Percentiles rank a stretch among this genome's conserved stretches.
These are phyloP conservation scores for Colletotrichum sp. DNA, from an alignment of 2,329 filamentous ascomycete species.

Conservation along the genomic window DNA sequence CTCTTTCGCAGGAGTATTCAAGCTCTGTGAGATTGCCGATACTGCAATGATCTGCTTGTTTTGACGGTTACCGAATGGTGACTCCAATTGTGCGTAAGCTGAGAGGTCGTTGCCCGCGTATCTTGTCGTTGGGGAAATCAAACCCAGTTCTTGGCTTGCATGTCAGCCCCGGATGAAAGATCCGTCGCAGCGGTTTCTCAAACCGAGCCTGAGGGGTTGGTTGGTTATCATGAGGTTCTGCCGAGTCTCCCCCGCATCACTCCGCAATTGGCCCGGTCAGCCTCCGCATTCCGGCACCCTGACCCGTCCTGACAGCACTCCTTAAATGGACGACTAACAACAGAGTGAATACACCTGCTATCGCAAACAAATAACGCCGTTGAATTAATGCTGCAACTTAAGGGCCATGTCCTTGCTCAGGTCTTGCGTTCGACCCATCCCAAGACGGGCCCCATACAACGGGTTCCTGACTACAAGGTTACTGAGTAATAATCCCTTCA, in stretches of 20 bases:
- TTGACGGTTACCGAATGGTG: not conserved
- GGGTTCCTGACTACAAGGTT: not conserved
- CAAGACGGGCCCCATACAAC: not conserved
- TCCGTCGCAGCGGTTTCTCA: not conserved
- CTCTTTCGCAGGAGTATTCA: not conserved
- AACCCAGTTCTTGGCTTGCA: not conserved
- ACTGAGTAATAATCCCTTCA: not conserved
- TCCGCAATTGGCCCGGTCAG: not conserved
- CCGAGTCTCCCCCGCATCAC: not conserved
- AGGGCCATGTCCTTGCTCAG: not conserved
- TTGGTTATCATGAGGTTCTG: not conserved
- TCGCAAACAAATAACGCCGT: fast-evolving
- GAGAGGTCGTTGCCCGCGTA: not conserved
- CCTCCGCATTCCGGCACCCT: not conserved
- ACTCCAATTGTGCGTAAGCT: not conserved
- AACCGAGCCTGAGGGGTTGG: not conserved
- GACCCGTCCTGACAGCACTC: not conserved
- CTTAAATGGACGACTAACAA: not conserved
- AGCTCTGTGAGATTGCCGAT: not conserved
- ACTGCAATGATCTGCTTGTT: not conserved
- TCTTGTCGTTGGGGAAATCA: not conserved
- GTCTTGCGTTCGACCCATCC: not conserved
- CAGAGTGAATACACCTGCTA: not conserved
- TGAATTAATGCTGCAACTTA: not conserved
- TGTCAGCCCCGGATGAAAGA: not conserved